Base-by-base conservation (phyloP, 805 yeast genomes). In the Metschnikowia gruessii region DNA sequence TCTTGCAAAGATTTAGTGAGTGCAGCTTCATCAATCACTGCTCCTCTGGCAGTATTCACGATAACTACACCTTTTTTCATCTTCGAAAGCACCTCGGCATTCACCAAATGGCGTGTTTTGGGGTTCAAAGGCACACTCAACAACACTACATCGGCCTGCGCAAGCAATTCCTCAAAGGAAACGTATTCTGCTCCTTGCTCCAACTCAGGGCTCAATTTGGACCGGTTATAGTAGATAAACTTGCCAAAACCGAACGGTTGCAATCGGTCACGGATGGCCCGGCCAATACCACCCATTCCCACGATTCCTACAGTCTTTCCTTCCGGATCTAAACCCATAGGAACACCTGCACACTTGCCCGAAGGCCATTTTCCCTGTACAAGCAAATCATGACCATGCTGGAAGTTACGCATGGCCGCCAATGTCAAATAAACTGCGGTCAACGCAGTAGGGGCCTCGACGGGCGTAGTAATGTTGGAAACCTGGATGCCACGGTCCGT, bases 281-380 rank as follows among this genome's bases (percentile, higher is more conserved):
- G 79, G 39, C 96, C 96, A 66, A 89, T 88, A 30, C 95, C 95
- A 29, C 96, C 96, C 79, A 89, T 76, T 13, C 96, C 96, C 43
- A 85, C 70, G 45, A 89, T 82, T 40, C 96, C 96, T 18, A 89
- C 83, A 16, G 74, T 74, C 60, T 84, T 83, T 8, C 87, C 88
- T 51, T 74, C 81, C 15, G 95, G 95, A 58, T 84, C 91, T 58
- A 77, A 77, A 7, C 95, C 95, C 39, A 81, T 65, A 7, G 81
- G 76, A 1, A 83, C 77, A 2, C 83, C 85, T 3, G 64, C 72
- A 38, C 61, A 52, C 50, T 74, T 72, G 46, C 51, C 56, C 3
- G 63, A 54, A 13, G 76, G 75, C 92, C 95, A 88, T 46, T 79
- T 70, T 18, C 90, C 91, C 30, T 67, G 63, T 31, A 52, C 52